Evolutionary conservation across 805 yeast genomes (phyloP).

Genomic region (Myxozyma sirexii): DNA sequence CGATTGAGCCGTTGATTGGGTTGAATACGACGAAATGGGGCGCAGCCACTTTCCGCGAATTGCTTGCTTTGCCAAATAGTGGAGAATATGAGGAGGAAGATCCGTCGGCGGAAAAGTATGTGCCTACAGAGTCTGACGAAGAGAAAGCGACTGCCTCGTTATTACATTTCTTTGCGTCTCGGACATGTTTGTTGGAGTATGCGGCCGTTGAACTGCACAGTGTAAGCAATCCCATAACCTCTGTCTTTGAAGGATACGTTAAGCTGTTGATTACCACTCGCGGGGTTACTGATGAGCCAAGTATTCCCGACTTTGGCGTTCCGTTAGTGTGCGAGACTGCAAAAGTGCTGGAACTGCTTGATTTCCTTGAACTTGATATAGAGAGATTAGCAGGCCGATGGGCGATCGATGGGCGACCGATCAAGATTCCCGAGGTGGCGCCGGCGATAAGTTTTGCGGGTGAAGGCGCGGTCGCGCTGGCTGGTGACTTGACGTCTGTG

Average conservation of each 20-base stretch:
- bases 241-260: conserved; percentile 20
- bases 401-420: conserved; percentile 15
- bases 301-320: conserved; percentile 46
- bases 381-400: conserved; percentile 23
- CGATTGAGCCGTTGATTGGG: conserved; percentile 14
- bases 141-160: conserved; percentile 14
- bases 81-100: conserved; percentile 9
- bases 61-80: not conserved
- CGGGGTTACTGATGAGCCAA: not conserved
- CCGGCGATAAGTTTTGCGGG: not conserved
- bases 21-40: conserved; percentile 18
- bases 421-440: not conserved
- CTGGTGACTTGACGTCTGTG: not conserved
- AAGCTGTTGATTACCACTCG: conserved; percentile 8
- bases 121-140: conserved; percentile 9
- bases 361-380: conserved; percentile 60
- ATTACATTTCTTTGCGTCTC: conserved; percentile 24
- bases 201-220: conserved; percentile 66
- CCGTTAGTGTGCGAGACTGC: conserved; percentile 49
- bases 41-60: conserved; percentile 4
- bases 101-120: not conserved
- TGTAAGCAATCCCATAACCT: conserved; percentile 39
- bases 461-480: not conserved
- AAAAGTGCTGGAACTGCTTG: conserved; percentile 68
- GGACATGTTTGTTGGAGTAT: conserved; percentile 28